phyloP scores from a whole-genome alignment of 108 stramenopile species.

The Epithemia pelagica region DNA sequence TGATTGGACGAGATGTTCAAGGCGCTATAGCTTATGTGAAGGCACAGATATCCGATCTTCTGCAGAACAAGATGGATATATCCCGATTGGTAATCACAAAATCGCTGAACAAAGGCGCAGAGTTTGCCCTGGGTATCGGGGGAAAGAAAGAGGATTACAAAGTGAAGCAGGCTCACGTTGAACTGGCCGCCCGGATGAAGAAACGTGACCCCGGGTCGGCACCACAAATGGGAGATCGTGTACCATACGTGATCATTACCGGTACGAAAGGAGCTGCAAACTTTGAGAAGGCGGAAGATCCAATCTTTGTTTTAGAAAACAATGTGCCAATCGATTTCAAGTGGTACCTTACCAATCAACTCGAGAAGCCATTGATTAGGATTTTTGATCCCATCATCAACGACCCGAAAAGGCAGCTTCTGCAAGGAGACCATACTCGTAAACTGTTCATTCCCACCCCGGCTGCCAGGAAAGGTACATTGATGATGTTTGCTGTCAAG shows the following conservation, averaged over 20 bases:
- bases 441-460: slow-evolving; percentile 95
- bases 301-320: slow-evolving; percentile 96
- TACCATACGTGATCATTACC: slow-evolving; percentile 99
- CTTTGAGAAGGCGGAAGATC: slow-evolving; percentile 97
- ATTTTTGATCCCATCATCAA: slow-evolving; percentile 98
- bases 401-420: slow-evolving; percentile 81
- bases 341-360: slow-evolving; percentile 96
- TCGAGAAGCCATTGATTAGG: slow-evolving; percentile 91
- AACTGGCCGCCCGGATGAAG: slow-evolving; percentile 96
- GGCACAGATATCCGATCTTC: slow-evolving; percentile 84
- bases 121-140: slow-evolving; percentile 83
- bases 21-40: slow-evolving; percentile 92
- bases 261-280: slow-evolving; percentile 90
- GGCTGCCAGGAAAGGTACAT: slow-evolving; percentile 87
- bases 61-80: slow-evolving; percentile 99
- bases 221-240: slow-evolving; percentile 98
- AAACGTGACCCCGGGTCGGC: slow-evolving; percentile 96
- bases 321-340: slow-evolving; percentile 95
- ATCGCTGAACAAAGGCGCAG: slow-evolving; percentile 94
- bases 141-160: slow-evolving; percentile 95
- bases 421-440: slow-evolving; percentile 96
- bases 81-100: slow-evolving; percentile 97
- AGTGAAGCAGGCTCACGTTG: slow-evolving; percentile 96
- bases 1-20: slow-evolving; percentile 88
- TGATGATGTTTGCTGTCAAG: slow-evolving; percentile 97